Evolutionary conservation across 164 flowering plant genomes (phyloP).

Genomic region (Macadamia integrifolia): DNA sequence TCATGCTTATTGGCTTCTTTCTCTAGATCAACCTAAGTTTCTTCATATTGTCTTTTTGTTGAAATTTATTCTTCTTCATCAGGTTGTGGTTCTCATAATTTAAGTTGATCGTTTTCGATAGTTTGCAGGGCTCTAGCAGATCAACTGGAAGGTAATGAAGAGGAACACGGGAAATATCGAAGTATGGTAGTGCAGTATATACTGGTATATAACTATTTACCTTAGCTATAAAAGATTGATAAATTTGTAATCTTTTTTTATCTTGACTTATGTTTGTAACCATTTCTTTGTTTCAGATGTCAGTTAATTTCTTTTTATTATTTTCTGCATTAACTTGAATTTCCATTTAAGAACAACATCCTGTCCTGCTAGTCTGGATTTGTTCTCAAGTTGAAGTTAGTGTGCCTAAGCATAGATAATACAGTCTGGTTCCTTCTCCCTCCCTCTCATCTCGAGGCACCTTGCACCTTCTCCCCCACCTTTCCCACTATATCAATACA

Average conservation of each 20-base stretch:
- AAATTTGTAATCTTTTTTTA: background rate
- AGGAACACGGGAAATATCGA: conserved; percentile 69
- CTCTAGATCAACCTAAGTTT: background rate
- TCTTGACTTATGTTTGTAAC: background rate
- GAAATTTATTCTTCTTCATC: background rate
- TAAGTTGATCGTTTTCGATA: conserved; percentile 7
- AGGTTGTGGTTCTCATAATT: background rate
- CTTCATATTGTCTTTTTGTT: background rate
- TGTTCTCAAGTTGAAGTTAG: no score
- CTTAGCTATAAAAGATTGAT: background rate
- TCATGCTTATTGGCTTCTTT: background rate
- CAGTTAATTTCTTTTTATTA: background rate
- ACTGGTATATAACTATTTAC: conserved; percentile 29
- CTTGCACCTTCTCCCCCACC: no score
- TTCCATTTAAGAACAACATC: background rate
- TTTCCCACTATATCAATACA: no score
- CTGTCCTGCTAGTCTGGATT: no score
- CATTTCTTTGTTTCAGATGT: background rate
- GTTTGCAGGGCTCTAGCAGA: conserved; percentile 73
- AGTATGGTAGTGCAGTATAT: conserved; percentile 66
- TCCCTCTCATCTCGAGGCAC: no score
- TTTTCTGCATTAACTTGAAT: background rate
- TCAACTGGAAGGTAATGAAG: conserved; percentile 86
- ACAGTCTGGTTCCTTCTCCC: no score
- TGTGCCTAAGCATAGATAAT: no score